Evolutionary conservation across 108 stramenopile genomes (phyloP), one percentile per base, ranked within the genome.

Genomic region (Poteriospumella lacustris): DNA sequence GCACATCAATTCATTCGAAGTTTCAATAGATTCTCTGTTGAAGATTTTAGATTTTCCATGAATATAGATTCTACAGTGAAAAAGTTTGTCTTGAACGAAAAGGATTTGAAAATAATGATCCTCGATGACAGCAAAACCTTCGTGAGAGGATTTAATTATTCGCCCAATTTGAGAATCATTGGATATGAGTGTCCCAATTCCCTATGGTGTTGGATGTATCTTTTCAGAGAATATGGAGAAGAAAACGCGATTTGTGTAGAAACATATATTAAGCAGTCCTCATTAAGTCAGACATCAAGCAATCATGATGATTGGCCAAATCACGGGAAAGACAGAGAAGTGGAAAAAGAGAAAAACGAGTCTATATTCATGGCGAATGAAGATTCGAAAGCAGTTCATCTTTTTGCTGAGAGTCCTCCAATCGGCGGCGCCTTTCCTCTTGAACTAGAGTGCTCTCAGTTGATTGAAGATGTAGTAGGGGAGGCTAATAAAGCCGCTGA

Each of bases 31-130:
- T 52, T 52, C 47, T 52, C 47, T 52, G 47, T 52, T 52, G 47
- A 52, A 52, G 47, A 52, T 52, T 52, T 52, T 52, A 52, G 47
- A 52, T 52, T 52, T 52, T 52, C 47, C 47, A 52, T 52, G 47
- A 52, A 52, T 52, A 52, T 52, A 52, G 47, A 52, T 52, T 52
- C 47, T 52, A 52, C 47, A 52, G 47, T 52, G 47, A 52, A 52
- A 52, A 52, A 52, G 47, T 52, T 52, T 52, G 47, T 52, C 47
- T 52, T 52, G 47, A 52, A 52, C 47, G 47, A 52, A 52, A 52
- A 52, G 47, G 47, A 52, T 52, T 52, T 52, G 47, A 52, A 52
- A 52, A 52, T 52, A 52, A 52, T 52, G 47, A 52, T 52, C 47
- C 47, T 52, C 47, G 47, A 52, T 52, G 47, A 52, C 47, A 52